Percentiles rank a stretch among this genome's conserved stretches.
phyloP scores from a whole-genome alignment of 495 filamentous ascomycete genomes.

The Peziza echinospora region DNA sequence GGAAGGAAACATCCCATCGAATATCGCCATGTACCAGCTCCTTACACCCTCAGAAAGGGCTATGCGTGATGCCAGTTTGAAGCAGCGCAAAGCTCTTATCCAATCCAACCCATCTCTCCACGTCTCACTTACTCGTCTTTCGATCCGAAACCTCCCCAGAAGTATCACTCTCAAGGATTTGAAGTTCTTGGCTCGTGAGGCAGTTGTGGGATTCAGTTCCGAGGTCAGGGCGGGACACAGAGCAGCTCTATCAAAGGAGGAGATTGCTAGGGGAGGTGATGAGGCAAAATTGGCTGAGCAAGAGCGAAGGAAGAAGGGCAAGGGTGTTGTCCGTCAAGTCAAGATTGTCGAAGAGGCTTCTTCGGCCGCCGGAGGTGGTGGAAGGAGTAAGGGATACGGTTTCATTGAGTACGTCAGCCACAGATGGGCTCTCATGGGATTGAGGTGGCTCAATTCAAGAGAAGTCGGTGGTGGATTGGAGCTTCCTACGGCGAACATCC shows the following conservation, averaged over 20 bases:
- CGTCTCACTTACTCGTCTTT: slow-evolving; percentile 77
- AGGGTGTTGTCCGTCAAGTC: slow-evolving; percentile 82
- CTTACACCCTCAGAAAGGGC: slow-evolving; percentile 62
- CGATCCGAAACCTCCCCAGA: slow-evolving; percentile 76
- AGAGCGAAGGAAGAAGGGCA: slow-evolving; percentile 55
- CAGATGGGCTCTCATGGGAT: slow-evolving; percentile 82
- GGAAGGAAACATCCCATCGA: slow-evolving; percentile 58
- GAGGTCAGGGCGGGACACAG: slow-evolving; percentile 61
- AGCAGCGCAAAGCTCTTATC: slow-evolving; percentile 74
- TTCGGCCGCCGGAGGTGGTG: slow-evolving; percentile 28
- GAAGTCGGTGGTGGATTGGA: slow-evolving; percentile 27
- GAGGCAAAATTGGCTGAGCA: slow-evolving; percentile 62
- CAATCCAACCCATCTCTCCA: slow-evolving; percentile 77
- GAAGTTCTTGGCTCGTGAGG: slow-evolving; percentile 73
- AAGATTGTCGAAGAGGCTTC: slow-evolving; percentile 78
- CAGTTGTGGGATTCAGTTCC: slow-evolving; percentile 75
- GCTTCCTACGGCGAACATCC: slow-evolving; percentile 2
- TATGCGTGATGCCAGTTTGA: slow-evolving; percentile 68
- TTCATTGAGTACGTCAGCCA: slow-evolving; percentile 96
- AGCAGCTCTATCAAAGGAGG: slow-evolving; percentile 64
- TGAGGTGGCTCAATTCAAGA: slow-evolving; percentile 82
- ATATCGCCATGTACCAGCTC: slow-evolving; percentile 48
- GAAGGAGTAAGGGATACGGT: slow-evolving; percentile 77
- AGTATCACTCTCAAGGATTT: slow-evolving; percentile 69
- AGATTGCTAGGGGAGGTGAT: slow-evolving; percentile 51